These are phyloP conservation scores for Copromyces sp. DNA, from an alignment of 495 filamentous ascomycete genomes.

Conservation along the genomic window DNA sequence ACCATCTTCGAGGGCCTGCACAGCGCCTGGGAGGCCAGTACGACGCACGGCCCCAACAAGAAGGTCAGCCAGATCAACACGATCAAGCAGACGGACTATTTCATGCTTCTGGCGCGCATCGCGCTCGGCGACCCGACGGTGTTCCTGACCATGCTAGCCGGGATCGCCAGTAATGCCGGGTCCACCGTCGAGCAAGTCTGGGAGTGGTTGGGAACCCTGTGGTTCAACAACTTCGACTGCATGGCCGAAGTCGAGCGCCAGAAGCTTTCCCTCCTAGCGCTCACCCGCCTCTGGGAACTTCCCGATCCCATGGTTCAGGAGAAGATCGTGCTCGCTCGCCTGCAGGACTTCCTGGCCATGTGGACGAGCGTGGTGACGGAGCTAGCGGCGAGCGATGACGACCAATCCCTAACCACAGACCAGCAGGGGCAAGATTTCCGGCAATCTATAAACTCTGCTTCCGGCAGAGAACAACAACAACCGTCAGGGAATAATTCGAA, in stretches of 20 bases:
- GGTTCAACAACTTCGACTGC: conserved; percentile 80
- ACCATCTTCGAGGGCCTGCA: conserved; percentile 62
- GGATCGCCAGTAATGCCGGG: conserved; percentile 20
- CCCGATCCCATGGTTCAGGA: conserved; percentile 35
- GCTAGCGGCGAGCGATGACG: conserved; percentile 22
- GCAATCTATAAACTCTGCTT: background rate
- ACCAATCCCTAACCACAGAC: background rate
- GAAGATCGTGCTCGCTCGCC: conserved; percentile 31
- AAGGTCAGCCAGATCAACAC: conserved; percentile 52
- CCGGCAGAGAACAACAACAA: background rate
- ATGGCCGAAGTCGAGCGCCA: conserved; percentile 62
- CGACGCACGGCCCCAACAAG: conserved; percentile 66
- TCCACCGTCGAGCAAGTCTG: conserved; percentile 37
- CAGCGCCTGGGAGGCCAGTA: conserved; percentile 58
- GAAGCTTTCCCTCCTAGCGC: conserved; percentile 73
- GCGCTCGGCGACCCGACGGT: conserved; percentile 56
- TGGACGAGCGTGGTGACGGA: conserved; percentile 40
- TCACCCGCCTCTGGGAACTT: conserved; percentile 69
- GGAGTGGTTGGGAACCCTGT: conserved; percentile 73
- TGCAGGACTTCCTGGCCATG: conserved; percentile 46
- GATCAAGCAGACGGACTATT: conserved; percentile 70
- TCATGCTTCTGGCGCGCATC: conserved; percentile 71
- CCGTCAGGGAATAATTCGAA: background rate
- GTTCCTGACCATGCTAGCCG: conserved; percentile 48
- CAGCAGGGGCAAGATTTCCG: background rate